These are phyloP conservation scores for Suhomyces chickasaworum DNA, from an alignment of 1,139 yeast genomes.

Conservation along the genomic window DNA sequence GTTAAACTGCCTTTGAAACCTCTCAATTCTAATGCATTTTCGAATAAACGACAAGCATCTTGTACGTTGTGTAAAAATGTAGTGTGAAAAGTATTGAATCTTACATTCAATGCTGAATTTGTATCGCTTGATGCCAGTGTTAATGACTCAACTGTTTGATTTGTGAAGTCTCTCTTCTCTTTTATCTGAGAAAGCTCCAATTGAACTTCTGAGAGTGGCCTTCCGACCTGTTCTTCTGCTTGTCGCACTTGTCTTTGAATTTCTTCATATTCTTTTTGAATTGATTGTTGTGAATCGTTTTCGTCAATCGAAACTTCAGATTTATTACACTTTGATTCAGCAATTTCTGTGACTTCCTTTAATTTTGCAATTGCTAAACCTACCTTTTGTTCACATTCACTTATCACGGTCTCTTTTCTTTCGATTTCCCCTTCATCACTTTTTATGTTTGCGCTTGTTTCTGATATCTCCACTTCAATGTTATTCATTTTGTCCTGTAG, in stretches of 20 bases:
- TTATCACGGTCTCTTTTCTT: slow-evolving; percentile 17
- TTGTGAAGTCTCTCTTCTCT: slow-evolving; percentile 32
- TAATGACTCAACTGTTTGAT: slow-evolving; percentile 27
- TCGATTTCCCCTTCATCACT: slow-evolving; percentile 18
- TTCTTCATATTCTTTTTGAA: slow-evolving; percentile 36
- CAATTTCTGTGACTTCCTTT: slow-evolving; percentile 26
- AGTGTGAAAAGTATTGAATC: slow-evolving; percentile 53
- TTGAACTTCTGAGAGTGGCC: slow-evolving; percentile 42
- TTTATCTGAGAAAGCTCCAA: slow-evolving; percentile 30
- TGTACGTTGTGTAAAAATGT: slow-evolving; percentile 36
- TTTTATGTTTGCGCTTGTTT: slow-evolving; percentile 14
- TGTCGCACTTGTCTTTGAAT: slow-evolving; percentile 38
- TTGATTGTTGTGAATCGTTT: slow-evolving; percentile 39
- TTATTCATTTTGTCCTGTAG: slow-evolving; percentile 11
- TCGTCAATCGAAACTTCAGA: slow-evolving; percentile 31
- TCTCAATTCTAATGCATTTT: slow-evolving; percentile 61
- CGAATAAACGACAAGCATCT: slow-evolving; percentile 51
- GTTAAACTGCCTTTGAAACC: slow-evolving; percentile 74
- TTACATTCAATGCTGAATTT: slow-evolving; percentile 41
- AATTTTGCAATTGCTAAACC: slow-evolving; percentile 24
- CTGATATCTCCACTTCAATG: slow-evolving; percentile 19
- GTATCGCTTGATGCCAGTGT: slow-evolving; percentile 27
- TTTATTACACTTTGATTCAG: slow-evolving; percentile 35
- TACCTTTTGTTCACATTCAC: slow-evolving; percentile 17
- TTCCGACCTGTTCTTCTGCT: slow-evolving; percentile 40